Evolutionary conservation across 768 basidiomycete species (phyloP).

Genomic region (Rhodosporidiobolus odoratus): DNA sequence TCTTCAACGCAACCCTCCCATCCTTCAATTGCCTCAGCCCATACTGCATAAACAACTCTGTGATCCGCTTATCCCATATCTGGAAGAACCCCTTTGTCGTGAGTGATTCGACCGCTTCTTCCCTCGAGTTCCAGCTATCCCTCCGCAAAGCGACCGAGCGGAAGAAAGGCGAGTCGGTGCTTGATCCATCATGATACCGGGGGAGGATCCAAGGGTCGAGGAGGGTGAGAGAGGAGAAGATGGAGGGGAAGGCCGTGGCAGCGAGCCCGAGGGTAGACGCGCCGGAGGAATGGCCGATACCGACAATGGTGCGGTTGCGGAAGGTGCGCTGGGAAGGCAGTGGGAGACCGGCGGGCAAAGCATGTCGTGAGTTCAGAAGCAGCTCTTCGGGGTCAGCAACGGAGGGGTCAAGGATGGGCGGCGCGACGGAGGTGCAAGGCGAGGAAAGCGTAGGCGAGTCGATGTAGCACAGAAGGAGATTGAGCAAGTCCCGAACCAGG

Average conservation of each 20-base stretch:
- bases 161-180: constrained; percentile 51
- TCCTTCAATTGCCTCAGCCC: constrained; percentile 11
- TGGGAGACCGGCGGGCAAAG: not conserved
- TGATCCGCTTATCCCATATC: constrained; percentile 38
- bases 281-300: constrained; percentile 75
- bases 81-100: constrained; percentile 59
- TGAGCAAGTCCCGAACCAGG: constrained; percentile 67
- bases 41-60: constrained; percentile 13
- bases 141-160: constrained; percentile 49
- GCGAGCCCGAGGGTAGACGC: constrained; percentile 64
- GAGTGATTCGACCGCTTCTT: constrained; percentile 57
- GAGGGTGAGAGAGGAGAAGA: constrained; percentile 66
- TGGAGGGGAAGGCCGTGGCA: constrained; percentile 50
- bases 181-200: not conserved
- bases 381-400: not conserved
- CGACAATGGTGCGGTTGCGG: constrained; percentile 50
- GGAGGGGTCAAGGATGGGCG: not conserved
- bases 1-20: constrained; percentile 24
- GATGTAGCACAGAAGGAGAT: constrained; percentile 65
- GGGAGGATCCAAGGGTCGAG: constrained; percentile 66
- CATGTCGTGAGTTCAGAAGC: not conserved
- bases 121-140: constrained; percentile 62
- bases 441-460: constrained; percentile 47
- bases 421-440: not conserved
- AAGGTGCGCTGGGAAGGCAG: not conserved